Conservation (phyloP, 2,329 filamentous ascomycete genomes). For the Colletotrichum sojae region DNA sequence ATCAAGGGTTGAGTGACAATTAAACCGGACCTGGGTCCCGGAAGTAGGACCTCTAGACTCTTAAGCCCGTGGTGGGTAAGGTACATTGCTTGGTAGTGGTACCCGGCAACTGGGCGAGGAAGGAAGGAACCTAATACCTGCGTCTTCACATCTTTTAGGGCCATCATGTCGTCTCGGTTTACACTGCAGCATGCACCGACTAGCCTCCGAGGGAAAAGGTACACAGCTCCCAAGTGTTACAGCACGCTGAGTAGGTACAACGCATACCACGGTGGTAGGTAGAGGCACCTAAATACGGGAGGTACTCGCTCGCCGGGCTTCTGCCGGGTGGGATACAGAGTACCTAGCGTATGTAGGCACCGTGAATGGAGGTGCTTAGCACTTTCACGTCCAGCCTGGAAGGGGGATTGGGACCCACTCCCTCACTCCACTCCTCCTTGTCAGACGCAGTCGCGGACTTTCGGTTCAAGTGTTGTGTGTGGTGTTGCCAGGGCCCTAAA, state of each 20-base stretch:
- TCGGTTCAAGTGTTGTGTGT: too few species aligned
- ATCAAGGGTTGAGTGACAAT: slow-evolving; percentile 33
- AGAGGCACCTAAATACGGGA: not conserved
- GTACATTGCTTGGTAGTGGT: not conserved
- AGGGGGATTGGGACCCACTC: too few species aligned
- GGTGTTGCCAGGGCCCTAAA: not conserved
- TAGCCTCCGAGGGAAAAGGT: too few species aligned
- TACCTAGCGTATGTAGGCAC: slow-evolving; percentile 33
- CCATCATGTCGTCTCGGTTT: too few species aligned
- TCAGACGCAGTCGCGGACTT: too few species aligned
- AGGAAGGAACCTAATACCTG: too few species aligned
- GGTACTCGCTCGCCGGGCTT: slow-evolving; percentile 8
- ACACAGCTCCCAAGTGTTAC: too few species aligned
- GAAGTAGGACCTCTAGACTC: slow-evolving; percentile 20
- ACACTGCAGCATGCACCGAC: too few species aligned
- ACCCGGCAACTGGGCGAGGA: too few species aligned
- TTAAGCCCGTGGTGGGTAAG: slow-evolving; percentile 33
- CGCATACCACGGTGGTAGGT: not conserved
- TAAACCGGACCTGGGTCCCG: slow-evolving; percentile 18
- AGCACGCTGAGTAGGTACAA: not conserved
- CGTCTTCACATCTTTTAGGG: too few species aligned
- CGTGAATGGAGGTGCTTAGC: slow-evolving; percentile 26
- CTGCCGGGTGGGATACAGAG: not conserved
- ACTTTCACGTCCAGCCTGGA: not conserved
- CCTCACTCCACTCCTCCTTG: too few species aligned